A percentile compares a stretch with the other conserved stretches of the same genome.
Conservation (phyloP, 805 yeast genomes). For the Starmerella stigmatis region DNA sequence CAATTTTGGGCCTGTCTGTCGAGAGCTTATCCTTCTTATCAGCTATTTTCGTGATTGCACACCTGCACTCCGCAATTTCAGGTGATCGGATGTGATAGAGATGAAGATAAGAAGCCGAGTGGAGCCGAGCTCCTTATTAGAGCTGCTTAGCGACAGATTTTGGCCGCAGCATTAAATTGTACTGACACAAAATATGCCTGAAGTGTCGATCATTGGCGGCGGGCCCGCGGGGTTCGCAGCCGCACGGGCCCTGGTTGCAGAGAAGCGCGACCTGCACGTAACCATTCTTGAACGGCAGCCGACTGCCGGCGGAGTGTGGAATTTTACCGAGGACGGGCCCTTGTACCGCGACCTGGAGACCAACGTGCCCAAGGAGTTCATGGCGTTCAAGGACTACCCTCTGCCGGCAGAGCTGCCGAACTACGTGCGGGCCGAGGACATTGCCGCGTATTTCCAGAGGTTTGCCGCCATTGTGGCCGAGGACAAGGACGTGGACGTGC, state of each 20-base stretch:
- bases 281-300: constrained; percentile 50
- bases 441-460: constrained; percentile 45
- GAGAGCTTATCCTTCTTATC: background rate
- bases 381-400: constrained; percentile 51
- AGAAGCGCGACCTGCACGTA: constrained; percentile 36
- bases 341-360: constrained; percentile 61
- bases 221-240: constrained; percentile 69
- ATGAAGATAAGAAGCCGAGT: background rate
- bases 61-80: constrained; percentile 5
- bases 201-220: constrained; percentile 60
- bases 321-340: constrained; percentile 39
- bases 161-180: background rate
- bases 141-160: no score
- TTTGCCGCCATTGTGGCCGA: constrained; percentile 40
- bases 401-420: constrained; percentile 38
- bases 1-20: background rate
- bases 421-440: constrained; percentile 53
- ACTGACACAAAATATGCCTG: background rate
- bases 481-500: constrained; percentile 26
- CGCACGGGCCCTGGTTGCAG: constrained; percentile 52
- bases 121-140: no score
- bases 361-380: constrained; percentile 51
- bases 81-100: constrained; percentile 5
- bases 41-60: background rate
- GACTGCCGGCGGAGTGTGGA: constrained; percentile 67